Base-by-base conservation (phyloP, 768 basidiomycete species). In the Mycena crocata region DNA sequence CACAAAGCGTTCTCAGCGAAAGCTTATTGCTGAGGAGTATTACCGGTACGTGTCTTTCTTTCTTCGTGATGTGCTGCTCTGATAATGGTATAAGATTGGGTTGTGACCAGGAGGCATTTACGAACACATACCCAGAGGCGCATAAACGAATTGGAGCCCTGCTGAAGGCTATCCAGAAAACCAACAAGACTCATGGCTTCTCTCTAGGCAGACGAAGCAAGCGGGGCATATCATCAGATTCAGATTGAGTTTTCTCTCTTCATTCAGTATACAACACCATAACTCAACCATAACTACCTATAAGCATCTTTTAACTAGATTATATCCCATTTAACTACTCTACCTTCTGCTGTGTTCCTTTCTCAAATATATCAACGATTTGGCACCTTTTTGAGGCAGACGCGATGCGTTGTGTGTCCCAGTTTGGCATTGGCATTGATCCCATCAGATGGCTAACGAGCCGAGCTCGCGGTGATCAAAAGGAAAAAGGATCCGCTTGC, bases 21-120 rank as follows among this genome's bases (percentile, higher is more conserved):
- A 60, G 19, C 32, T 60, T 17, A 50, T 60, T n/a, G 35, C 31
- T 37, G 58, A 48, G 19, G 58, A 60, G 37, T 60, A 28, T 17
- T 35, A 28, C 35, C 26, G 58, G 58, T 50, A 14, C 2, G 35
- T 54, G 14, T 23, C 7, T 10, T 23, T 26, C 21, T n/a, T 24
- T 39, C 39, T 24, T 2, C 39, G 4, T 3, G 7, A 13, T 54
- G n/a, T 28, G 6, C 32, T 37, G 26, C 49, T 31, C 31, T n/a
- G 4, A 58, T 1, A 10, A 17, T 37, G 19, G 19, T 30, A 42
- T 34, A 2, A 60, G 58, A 23, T 60, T 60, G 58, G 17, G 21
- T 5, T 48, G 48, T 1, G 17, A 31, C 12, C 17, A 60, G 28
- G 19, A 34, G 8, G 48, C 37, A 49, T 50, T 60, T 21, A 39